A percentile compares a stretch with the other conserved stretches of the same genome.
phyloP scores from a whole-genome alignment of 2,329 filamentous ascomycete genomes.

The Curvularia sp. region DNA sequence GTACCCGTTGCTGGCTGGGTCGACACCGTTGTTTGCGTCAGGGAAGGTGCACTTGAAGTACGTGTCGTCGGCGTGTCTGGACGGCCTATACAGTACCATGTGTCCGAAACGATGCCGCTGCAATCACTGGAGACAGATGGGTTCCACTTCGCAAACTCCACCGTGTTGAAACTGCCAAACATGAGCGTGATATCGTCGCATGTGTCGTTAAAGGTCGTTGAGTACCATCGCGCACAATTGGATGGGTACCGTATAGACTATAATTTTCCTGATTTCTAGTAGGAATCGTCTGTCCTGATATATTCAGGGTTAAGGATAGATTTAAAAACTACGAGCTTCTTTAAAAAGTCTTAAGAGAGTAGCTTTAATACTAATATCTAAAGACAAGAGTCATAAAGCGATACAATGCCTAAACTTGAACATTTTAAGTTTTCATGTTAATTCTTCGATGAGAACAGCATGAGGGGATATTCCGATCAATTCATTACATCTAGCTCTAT shows the following conservation, averaged over 20 bases:
- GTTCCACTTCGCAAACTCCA: slow-evolving; percentile 5
- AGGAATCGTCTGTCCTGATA: too few species aligned
- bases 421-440: too few species aligned
- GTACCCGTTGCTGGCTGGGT: background rate
- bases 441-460: too few species aligned
- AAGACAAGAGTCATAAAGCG: too few species aligned
- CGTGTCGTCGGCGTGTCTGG: slow-evolving; percentile 2
- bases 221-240: slow-evolving; percentile 3
- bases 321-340: too few species aligned
- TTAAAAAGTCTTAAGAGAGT: too few species aligned
- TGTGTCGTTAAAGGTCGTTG: background rate
- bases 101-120: background rate
- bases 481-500: too few species aligned
- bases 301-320: too few species aligned
- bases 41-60: background rate
- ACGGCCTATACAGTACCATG: slow-evolving; percentile 7
- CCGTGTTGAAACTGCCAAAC: slow-evolving; percentile 5
- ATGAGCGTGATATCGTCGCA: slow-evolving; percentile 3
- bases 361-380: too few species aligned
- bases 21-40: background rate
- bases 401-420: too few species aligned
- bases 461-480: too few species aligned
- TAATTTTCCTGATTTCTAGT: too few species aligned
- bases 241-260: background rate
- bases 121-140: slow-evolving; percentile 3